Evolutionary conservation across 192 early-diverging fungal genomes (phyloP).

Genomic region (Helicostylum pulchrum): DNA sequence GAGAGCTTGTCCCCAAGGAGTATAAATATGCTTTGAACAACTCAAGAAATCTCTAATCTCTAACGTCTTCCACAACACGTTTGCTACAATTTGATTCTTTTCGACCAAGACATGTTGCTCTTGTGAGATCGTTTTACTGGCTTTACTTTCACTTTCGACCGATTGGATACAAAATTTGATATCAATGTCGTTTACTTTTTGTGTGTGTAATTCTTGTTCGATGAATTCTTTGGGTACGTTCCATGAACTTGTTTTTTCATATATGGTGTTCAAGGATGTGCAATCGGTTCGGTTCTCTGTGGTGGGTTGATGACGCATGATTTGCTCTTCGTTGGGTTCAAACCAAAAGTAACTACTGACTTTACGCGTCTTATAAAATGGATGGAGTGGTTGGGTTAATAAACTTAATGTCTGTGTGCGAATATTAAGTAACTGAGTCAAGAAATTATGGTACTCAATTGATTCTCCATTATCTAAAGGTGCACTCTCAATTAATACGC

Average conservation of each 20-base stretch:
- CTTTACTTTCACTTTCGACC: conserved; percentile 31
- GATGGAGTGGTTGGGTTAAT: conserved; percentile 56
- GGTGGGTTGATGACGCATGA: conserved; percentile 55
- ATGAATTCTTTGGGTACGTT: conserved; percentile 20
- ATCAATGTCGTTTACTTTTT: conserved; percentile 38
- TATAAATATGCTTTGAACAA: conserved; percentile 32
- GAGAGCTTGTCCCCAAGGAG: conserved; percentile 42
- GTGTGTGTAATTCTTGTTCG: conserved; percentile 39
- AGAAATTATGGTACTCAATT: conserved; percentile 63
- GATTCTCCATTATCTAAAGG: conserved; percentile 83
- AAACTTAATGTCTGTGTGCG: conserved; percentile 56
- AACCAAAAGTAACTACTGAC: conserved; percentile 61
- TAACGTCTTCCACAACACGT: conserved; percentile 40
- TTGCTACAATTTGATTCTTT: conserved; percentile 42
- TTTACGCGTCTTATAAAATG: conserved; percentile 65
- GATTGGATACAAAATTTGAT: conserved; percentile 39
- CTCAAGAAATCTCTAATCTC: conserved; percentile 39
- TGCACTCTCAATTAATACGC: conserved; percentile 63
- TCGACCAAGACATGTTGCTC: conserved; percentile 24
- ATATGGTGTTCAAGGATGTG: conserved; percentile 39
- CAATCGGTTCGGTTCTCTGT: conserved; percentile 32
- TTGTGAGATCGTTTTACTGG: conserved; percentile 31
- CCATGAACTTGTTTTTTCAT: conserved; percentile 38
- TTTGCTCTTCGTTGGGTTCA: conserved; percentile 53
- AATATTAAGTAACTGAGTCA: conserved; percentile 57